Evolutionary conservation across 2,329 filamentous ascomycete genomes (phyloP), one percentile per base, ranked within the genome.

Genomic region (Exophiala sideris): DNA sequence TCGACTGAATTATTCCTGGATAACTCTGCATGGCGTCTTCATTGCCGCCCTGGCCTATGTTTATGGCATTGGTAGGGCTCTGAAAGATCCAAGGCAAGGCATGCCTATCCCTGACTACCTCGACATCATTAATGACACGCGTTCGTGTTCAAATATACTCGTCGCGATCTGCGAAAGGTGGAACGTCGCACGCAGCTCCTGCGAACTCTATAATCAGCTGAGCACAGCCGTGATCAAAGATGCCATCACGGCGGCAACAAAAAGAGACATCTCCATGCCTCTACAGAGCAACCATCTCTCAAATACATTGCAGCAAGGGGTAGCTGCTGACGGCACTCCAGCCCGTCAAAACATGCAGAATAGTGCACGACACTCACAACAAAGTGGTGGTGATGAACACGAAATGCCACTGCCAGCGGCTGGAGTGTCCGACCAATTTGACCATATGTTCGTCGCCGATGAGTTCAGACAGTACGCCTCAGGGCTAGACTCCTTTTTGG

Each of bases 21-120:
- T 79, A 24, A 76, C 76, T 0, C 68, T 79, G 52, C 76, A 79
- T 45, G 69, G 73, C 0, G 68, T 78, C 1, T 79, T 79, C 60
- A 71, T 77, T 51, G 76, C 75, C 0, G 76, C 75, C 0, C 56
- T 76, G 0, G 71, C 73, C 0, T 77, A 75, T 45, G 68, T 77
- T 2, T 77, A 76, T 38, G 72, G 71, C 0, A 54, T 75, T 1
- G 66, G 72, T n/a, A n/a, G n/a, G n/a, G n/a, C 0, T 32, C 18
- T 45, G n/a, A 45, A 45, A 33, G 20, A 45, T 18, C 7, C 39
- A 20, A n/a, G n/a, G n/a, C n/a, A n/a, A n/a, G 10, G 1, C n/a
- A 9, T 33, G 14, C 29, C 39, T 2, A 38, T 45, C 33, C 32
- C 41, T 5, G 39, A 45, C 18, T 39, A 45, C n/a, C 39, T 67